Evolutionary conservation across 2,329 filamentous ascomycete species (phyloP).

Genomic region (Sporothrix sp.): DNA sequence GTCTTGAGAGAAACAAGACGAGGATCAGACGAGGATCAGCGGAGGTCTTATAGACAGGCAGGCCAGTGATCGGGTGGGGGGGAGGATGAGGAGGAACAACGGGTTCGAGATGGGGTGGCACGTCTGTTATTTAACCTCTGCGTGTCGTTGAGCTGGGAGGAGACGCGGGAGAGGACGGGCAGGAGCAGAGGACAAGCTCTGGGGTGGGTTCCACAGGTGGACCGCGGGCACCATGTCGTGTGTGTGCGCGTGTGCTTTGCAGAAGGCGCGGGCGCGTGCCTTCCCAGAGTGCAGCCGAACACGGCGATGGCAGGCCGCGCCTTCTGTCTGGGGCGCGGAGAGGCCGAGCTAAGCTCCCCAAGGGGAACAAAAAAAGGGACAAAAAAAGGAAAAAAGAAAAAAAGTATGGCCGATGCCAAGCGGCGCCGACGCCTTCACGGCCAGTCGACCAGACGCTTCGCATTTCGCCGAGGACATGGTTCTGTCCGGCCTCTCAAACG

Average conservation of each 20-base stretch:
- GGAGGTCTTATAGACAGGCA: conserved; percentile 6
- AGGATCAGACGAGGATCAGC: not conserved
- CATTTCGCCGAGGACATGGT: conserved; percentile 1
- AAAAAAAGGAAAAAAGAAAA: not conserved
- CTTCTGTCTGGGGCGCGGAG: not conserved
- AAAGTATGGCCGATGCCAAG: not conserved
- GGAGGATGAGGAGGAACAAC: not conserved
- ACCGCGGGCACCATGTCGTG: not conserved
- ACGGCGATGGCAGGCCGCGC: not conserved
- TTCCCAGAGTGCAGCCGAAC: not conserved
- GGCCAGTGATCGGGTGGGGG: conserved; percentile 6
- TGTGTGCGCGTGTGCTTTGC: not conserved
- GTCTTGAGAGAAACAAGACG: not conserved
- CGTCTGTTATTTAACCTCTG: conserved; percentile 13
- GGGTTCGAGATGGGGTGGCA: conserved; percentile 4
- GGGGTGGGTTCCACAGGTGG: conserved; percentile 1
- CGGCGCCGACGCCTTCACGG: conserved; percentile 2
- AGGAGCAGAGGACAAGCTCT: not conserved
- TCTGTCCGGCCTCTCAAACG: not conserved
- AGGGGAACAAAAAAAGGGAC: not conserved
- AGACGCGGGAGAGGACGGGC: not conserved
- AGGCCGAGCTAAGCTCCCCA: too few relatives aligned
- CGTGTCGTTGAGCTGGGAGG: not conserved
- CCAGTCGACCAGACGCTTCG: not conserved
- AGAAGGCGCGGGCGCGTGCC: conserved; percentile 1